Evolutionary conservation across 129 eudicot species (phyloP).

Genomic region (Oenanthe sinensis): DNA sequence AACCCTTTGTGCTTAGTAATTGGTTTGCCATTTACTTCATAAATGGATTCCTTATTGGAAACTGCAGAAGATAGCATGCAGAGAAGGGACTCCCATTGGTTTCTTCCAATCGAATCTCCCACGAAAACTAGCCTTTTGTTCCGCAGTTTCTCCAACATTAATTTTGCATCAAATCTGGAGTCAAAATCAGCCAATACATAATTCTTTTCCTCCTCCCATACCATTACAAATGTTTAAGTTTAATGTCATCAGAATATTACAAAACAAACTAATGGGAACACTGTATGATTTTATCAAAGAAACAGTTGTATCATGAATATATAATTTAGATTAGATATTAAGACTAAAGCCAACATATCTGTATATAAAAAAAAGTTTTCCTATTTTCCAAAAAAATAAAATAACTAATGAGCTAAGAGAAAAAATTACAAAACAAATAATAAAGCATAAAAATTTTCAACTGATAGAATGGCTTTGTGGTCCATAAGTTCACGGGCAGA

Average conservation of each 20-base stretch:
- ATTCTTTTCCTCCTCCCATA: neutral
- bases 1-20: constrained; percentile 94
- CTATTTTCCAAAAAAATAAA: too few relatives aligned
- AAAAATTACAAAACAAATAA: neutral
- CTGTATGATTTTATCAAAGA: neutral
- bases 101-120: constrained; percentile 94
- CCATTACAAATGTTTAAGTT: neutral
- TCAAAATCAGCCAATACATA: neutral
- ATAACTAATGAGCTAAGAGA: too few relatives aligned
- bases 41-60: constrained; percentile 47
- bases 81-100: constrained; percentile 91
- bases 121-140: constrained; percentile 75
- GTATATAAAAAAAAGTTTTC: too few relatives aligned
- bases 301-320: too few relatives aligned
- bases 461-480: neutral
- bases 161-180: constrained; percentile 59
- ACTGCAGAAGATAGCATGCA: constrained; percentile 77
- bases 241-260: neutral
- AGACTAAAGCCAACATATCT: too few relatives aligned
- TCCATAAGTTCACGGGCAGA: neutral
- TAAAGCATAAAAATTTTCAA: neutral
- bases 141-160: constrained; percentile 68
- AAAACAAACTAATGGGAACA: neutral
- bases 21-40: constrained; percentile 88
- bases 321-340: too few relatives aligned